Evolutionary conservation across 1,139 yeast genomes (phyloP).

Genomic region (Debaryomycetaceae sp.): DNA sequence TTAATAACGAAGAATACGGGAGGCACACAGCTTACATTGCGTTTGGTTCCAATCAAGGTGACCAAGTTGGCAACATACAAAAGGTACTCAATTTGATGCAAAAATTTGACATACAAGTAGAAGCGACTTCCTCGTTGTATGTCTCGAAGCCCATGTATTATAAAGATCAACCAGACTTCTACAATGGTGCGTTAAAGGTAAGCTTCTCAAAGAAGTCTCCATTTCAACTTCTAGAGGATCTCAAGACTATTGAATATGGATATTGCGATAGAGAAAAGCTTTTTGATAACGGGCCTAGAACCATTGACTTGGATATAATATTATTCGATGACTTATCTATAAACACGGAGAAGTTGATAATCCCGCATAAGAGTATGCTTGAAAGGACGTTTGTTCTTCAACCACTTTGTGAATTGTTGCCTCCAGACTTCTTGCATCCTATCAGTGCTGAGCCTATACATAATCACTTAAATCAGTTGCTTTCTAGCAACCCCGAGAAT

Average conservation of each 20-base stretch:
- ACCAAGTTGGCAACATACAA: conserved; percentile 59
- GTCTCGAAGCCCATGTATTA: conserved; percentile 92
- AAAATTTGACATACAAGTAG: conserved; percentile 41
- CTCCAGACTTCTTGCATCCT: conserved; percentile 68
- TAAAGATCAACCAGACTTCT: conserved; percentile 73
- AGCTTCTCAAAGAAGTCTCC: conserved; percentile 53
- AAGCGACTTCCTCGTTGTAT: conserved; percentile 72
- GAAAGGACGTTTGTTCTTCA: conserved; percentile 87
- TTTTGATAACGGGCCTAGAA: conserved; percentile 86
- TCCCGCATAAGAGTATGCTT: conserved; percentile 87
- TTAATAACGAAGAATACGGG: conserved; percentile 8
- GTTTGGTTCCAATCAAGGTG: conserved; percentile 85
- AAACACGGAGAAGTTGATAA: conserved; percentile 55
- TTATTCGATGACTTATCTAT: conserved; percentile 59
- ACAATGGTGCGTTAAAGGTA: conserved; percentile 79
- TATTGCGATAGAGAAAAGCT: conserved; percentile 69
- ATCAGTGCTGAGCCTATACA: conserved; percentile 78
- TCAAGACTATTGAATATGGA: conserved; percentile 77
- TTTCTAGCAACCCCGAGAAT: conserved; percentile 30
- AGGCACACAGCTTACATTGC: conserved; percentile 69
- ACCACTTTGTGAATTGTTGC: conserved; percentile 78
- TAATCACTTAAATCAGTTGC: conserved; percentile 61
- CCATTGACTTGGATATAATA: conserved; percentile 84
- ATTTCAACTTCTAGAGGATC: conserved; percentile 50
- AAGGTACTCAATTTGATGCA: conserved; percentile 54